Evolutionary conservation across 305 asterid species (phyloP), one percentile per base, ranked within the genome.

Genomic region (Solanum aculeatissimum): DNA sequence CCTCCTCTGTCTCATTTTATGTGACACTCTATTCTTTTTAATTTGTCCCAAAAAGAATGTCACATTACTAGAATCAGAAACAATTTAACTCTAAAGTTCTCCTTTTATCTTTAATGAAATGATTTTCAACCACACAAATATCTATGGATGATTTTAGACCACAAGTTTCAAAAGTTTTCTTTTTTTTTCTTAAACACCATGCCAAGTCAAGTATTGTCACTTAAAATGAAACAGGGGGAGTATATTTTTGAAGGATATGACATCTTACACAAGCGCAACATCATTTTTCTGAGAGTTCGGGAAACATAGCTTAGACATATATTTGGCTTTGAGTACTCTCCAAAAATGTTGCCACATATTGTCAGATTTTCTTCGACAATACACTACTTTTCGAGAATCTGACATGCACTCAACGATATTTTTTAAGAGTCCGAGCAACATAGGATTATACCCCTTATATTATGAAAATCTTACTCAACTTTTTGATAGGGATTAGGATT

Each of bases 401-500:
- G 0, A 21, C 0, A 58, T 13, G 29, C 0, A 21, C 29, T 0
- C 4, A 0, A 9, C 8, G 32, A 1, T 58, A 21, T 25, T 60
- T 60, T 60, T 60, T 32, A 60, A 60, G 69, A 60, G 38, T 60
- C 0, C 2, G 38, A 60, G 6, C 53, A 47, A 47, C 53, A 47
- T 11, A 42, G 12, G 4, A 16, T 69, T 69, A 29, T 65, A 18
- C 47, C 1, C 5, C 77, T 18, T 38, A 18, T 19, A 0, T 16
- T 9, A 68, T 4, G 27, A 18, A 69, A 69, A 38, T 38, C 10
- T 38, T 69, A 10, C 16, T 3, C 12, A 51, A 0, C 18, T 77
- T 5, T 2, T 51, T 77, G 65, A 32, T 60, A 94, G 98, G 98
- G 98, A 45, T 89, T 94, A 4, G 96, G 92, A 15, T 69, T 94